Base-by-base conservation (phyloP, 352 stramenopile species). In the Saprolegnia diclina region DNA sequence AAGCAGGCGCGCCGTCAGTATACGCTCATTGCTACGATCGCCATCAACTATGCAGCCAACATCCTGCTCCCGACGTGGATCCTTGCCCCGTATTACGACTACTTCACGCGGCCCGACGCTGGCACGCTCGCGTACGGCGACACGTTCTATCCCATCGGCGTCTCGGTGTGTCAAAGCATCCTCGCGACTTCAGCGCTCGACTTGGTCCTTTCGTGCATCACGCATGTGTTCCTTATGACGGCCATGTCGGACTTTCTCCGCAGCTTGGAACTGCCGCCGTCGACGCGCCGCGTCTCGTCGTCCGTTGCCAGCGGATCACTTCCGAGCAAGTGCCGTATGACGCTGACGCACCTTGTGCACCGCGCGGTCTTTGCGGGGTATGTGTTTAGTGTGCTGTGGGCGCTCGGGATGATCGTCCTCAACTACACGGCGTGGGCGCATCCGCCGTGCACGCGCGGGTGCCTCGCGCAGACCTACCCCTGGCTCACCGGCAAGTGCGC, bases 401-500 rank as follows among this genome's bases (percentile, higher is more conserved):
- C 52, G 11, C 13, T 59, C 7, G 52, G 11, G 3, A n/a, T 59
- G 19, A n/a, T 59, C 24, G 24, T n/a, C 52, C 9, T 59, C 35
- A 59, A 59, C 52, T 59, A 59, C 52, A 24, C 52, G 11, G 52
- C 52, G 11, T 42, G 24, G 35, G 11, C 11, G 11, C 52, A 24
- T 21, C 11, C 11, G 35, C 24, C 52, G 11, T 59, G 52, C n/a
- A 18, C 7, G 35, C 52, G 52, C 35, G 52, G 52, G 11, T 59
- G 52, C 9, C 35, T 59, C 24, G 52, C 52, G 35, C 52, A 68
- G 3, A 82, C 81, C 73, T 71, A 72, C 18, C 77, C 78, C 19
- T 85, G 75, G 78, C 81, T 85, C 57, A 67, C 68, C 0, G 73
- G 53, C 2, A 44, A 77, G 10, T 82, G 77, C 46, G 73, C 74